Percentiles rank a stretch among this genome's conserved stretches.
Evolutionary conservation across 164 flowering plant genomes (phyloP).

Genomic region (Paratinospora sagittata): DNA sequence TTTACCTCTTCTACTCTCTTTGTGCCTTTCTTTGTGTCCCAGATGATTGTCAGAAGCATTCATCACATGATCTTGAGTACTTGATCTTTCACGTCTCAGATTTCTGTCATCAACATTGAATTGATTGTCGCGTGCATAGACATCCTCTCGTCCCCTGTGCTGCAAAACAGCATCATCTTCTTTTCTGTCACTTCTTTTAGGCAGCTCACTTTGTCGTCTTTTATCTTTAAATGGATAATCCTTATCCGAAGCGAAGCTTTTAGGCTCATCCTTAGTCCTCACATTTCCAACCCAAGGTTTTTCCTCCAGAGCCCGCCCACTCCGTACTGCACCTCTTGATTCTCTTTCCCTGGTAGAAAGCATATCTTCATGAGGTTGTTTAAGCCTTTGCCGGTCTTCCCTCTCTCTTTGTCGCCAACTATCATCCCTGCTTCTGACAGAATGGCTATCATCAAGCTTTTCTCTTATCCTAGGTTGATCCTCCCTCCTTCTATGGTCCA

Average conservation of each 20-base stretch:
- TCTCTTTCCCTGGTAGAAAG: slow-evolving; percentile 57
- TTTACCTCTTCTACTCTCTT: slow-evolving; percentile 42
- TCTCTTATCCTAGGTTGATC: slow-evolving; percentile 55
- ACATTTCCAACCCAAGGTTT: slow-evolving; percentile 46
- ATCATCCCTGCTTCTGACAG: slow-evolving; percentile 64
- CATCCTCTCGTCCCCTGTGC: slow-evolving; percentile 66
- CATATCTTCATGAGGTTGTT: slow-evolving; percentile 56
- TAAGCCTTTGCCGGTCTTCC: slow-evolving; percentile 50
- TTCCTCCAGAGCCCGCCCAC: slow-evolving; percentile 58
- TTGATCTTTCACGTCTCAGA: slow-evolving; percentile 59
- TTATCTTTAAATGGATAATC: slow-evolving; percentile 52
- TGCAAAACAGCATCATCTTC: slow-evolving; percentile 51
- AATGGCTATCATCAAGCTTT: slow-evolving; percentile 48
- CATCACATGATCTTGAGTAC: slow-evolving; percentile 39
- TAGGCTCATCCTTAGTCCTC: slow-evolving; percentile 59
- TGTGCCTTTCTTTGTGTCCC: slow-evolving; percentile 46
- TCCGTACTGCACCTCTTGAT: slow-evolving; percentile 38
- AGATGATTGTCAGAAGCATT: slow-evolving; percentile 42
- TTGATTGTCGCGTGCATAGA: slow-evolving; percentile 43
- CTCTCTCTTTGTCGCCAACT: slow-evolving; percentile 54
- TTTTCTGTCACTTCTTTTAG: slow-evolving; percentile 51
- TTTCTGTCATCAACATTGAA: slow-evolving; percentile 47
- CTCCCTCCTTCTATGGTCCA: slow-evolving; percentile 64
- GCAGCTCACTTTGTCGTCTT: slow-evolving; percentile 46
- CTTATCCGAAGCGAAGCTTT: slow-evolving; percentile 41